Conservation (phyloP, 2,329 filamentous ascomycete genomes). For the Colletotrichum eremochloae region DNA sequence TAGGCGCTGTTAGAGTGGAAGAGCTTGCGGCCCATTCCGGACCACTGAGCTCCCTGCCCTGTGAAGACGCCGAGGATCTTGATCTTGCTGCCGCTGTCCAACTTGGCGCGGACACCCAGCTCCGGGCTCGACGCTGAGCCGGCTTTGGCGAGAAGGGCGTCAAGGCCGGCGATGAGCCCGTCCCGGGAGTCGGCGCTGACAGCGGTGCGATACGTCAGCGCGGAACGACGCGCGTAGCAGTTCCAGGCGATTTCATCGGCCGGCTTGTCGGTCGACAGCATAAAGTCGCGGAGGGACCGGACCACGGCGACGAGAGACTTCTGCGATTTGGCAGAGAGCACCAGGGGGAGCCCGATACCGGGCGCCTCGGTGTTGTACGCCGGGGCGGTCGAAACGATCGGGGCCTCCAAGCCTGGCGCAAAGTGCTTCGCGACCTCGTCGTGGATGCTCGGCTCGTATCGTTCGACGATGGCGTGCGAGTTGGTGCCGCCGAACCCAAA, state of each 20-base stretch:
- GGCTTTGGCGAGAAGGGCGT: constrained; percentile 31
- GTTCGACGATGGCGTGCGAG: constrained; percentile 44
- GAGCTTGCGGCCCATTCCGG: constrained; percentile 50
- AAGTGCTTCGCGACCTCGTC: constrained; percentile 34
- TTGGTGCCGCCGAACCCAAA: constrained; percentile 46
- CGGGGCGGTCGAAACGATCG: not conserved
- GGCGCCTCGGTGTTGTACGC: not conserved
- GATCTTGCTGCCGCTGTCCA: constrained; percentile 28
- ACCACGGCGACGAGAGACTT: constrained; percentile 36
- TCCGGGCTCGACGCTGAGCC: constrained; percentile 29
- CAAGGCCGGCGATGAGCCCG: constrained; percentile 15
- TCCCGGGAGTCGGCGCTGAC: constrained; percentile 28
- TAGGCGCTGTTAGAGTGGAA: constrained; percentile 35
- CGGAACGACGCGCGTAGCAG: constrained; percentile 30
- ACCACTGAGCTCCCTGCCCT: constrained; percentile 53
- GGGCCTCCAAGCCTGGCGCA: constrained; percentile 2
- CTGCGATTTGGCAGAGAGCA: constrained; percentile 39
- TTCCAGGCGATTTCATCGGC: constrained; percentile 35
- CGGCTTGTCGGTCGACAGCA: constrained; percentile 12
- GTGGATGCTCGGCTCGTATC: constrained; percentile 36
- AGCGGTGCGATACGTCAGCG: constrained; percentile 32
- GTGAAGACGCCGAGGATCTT: constrained; percentile 50
- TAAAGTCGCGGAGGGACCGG: constrained; percentile 27
- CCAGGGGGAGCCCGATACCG: constrained; percentile 21
- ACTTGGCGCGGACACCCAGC: constrained; percentile 36